A percentile compares a stretch with the other conserved stretches of the same genome.
Evolutionary conservation across 371 early-diverging fungal genomes (phyloP).

Genomic region (Rhizoclosmatium hyalinum): DNA sequence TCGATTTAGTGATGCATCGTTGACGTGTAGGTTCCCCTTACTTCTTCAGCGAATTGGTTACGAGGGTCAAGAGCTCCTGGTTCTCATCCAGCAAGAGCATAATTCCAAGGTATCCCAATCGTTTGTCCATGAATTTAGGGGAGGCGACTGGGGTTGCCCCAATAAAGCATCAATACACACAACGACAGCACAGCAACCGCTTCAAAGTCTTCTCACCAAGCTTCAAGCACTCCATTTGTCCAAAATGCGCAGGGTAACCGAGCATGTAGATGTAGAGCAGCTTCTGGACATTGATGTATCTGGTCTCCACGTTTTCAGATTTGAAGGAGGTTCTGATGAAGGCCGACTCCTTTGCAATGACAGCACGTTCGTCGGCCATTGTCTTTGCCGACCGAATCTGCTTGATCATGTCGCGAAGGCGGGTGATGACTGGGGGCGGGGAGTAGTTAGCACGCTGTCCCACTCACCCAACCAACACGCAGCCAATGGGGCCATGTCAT

Average conservation of each 20-base stretch:
- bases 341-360: conserved; percentile 97
- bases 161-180: not conserved
- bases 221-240: conserved; percentile 98
- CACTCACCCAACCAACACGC: no score
- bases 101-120: conserved; percentile 95
- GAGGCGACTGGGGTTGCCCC: conserved; percentile 72
- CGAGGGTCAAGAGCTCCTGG: conserved; percentile 92
- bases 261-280: conserved; percentile 97
- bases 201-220: conserved; percentile 53
- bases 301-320: conserved; percentile 82
- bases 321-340: conserved; percentile 92
- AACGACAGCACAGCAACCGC: not conserved
- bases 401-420: conserved; percentile 90
- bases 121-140: conserved; percentile 91
- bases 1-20: no score
- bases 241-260: conserved; percentile 97
- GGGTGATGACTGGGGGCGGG: conserved; percentile 30
- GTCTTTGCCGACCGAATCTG: conserved; percentile 95
- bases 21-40: conserved; percentile 42
- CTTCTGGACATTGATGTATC: conserved; percentile 93
- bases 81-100: conserved; percentile 97
- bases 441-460: not conserved
- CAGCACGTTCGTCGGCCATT: conserved; percentile 96
- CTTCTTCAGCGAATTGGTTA: conserved; percentile 97
- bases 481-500: no score